Conservation (phyloP, 805 yeast species). For the Saccharomycopsis sp. region DNA sequence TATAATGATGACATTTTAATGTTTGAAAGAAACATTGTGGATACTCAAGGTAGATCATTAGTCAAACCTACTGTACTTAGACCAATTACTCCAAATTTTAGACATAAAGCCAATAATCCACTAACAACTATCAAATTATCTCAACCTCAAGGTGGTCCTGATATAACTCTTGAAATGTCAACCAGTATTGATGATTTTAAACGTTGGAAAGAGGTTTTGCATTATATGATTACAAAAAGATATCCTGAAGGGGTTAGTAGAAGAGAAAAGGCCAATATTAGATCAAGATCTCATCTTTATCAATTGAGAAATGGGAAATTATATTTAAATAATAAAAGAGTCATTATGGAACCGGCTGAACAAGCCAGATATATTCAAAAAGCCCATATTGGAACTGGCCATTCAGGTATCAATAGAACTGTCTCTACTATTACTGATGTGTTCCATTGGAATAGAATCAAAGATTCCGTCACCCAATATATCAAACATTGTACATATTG, state of each 20-base stretch:
- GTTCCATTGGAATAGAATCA: slow-evolving; percentile 87
- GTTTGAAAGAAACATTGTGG: not conserved
- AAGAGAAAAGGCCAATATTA: slow-evolving; percentile 76
- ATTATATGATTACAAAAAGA: slow-evolving; percentile 70
- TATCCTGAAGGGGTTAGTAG: slow-evolving; percentile 80
- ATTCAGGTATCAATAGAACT: slow-evolving; percentile 83
- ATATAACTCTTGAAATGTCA: slow-evolving; percentile 3
- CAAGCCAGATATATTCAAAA: slow-evolving; percentile 69
- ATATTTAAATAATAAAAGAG: slow-evolving; percentile 25
- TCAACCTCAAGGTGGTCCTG: slow-evolving; percentile 35
- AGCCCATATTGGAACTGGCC: slow-evolving; percentile 50
- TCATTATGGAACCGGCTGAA: slow-evolving; percentile 62
- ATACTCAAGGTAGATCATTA: not conserved
- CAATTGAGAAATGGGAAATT: slow-evolving; percentile 1
- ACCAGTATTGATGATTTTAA: slow-evolving; percentile 1
- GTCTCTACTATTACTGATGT: slow-evolving; percentile 67
- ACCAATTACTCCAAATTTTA: too few species aligned
- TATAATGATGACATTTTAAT: not conserved
- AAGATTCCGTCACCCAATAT: slow-evolving; percentile 70
- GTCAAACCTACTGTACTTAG: not conserved
- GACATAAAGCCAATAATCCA: not conserved
- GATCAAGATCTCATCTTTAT: slow-evolving; percentile 75
- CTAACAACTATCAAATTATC: not conserved
- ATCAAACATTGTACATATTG: slow-evolving; percentile 45
- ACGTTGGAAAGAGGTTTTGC: slow-evolving; percentile 67